These are phyloP conservation scores for Phylloporus sp. DNA, from an alignment of 768 basidiomycete species.

Conservation along the genomic window DNA sequence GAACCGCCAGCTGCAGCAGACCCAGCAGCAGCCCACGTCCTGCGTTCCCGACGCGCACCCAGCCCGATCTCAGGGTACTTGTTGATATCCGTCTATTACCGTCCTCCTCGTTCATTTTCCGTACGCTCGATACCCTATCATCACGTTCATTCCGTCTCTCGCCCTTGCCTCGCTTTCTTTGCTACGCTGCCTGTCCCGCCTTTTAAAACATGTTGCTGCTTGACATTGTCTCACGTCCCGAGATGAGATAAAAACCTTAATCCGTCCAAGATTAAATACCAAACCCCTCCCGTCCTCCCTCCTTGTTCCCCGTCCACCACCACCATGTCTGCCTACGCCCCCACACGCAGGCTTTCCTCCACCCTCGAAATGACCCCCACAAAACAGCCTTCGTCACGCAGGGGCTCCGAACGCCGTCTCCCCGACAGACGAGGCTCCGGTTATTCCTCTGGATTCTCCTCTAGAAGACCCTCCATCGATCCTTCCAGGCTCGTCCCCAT, in stretches of 20 bases:
- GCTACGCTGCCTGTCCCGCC: conserved; percentile 5
- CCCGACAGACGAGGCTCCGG: conserved; percentile 49
- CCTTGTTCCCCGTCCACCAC: conserved; percentile 12
- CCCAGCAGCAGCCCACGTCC: conserved; percentile 10
- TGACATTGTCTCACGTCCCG: conserved; percentile 8
- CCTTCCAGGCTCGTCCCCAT: conserved; percentile 71
- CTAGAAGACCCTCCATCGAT: conserved; percentile 71
- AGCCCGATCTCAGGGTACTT: conserved; percentile 14
- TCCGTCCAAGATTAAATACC: conserved; percentile 10
- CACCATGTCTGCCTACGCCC: conserved; percentile 22
- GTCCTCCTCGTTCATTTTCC: conserved; percentile 18
- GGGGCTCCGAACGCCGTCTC: conserved; percentile 39
- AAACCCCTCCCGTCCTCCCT: background rate
- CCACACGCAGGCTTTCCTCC: conserved; percentile 24
- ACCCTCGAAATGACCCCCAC: conserved; percentile 31
- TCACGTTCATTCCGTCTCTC: conserved; percentile 19
- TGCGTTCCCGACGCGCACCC: conserved; percentile 12
- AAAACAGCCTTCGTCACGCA: conserved; percentile 35
- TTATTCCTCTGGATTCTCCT: conserved; percentile 40
- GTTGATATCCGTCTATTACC: conserved; percentile 29
- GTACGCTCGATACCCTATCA: conserved; percentile 22
- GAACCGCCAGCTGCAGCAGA: conserved; percentile 33
- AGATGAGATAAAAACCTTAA: conserved; percentile 17
- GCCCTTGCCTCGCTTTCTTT: conserved; percentile 10
- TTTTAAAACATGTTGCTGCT: conserved; percentile 2